Evolutionary conservation across 495 filamentous ascomycete genomes (phyloP).

Genomic region (Pyrenula massariospora): DNA sequence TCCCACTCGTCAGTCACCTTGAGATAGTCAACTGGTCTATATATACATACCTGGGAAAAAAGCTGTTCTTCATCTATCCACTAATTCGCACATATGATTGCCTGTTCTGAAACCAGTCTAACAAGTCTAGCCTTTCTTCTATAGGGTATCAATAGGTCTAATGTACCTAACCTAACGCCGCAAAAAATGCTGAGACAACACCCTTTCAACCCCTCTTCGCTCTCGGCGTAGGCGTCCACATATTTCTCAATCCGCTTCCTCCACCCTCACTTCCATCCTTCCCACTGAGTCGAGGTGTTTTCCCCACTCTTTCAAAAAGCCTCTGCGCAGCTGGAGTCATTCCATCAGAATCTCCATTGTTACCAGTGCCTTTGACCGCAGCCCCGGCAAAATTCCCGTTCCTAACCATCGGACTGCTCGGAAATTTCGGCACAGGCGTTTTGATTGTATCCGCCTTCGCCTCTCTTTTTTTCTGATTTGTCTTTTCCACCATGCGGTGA

Average conservation of each 20-base stretch:
- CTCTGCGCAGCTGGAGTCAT: constrained; percentile 67
- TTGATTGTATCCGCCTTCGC: constrained; percentile 30
- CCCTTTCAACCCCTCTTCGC: constrained; percentile 17
- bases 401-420: constrained; percentile 56
- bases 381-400: constrained; percentile 41
- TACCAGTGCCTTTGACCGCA: constrained; percentile 3
- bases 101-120: no score
- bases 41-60: no score
- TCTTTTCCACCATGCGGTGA: constrained; percentile 81
- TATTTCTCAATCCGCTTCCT: constrained; percentile 29
- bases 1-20: no score
- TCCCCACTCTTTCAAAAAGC: constrained; percentile 58
- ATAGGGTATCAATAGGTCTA: not conserved
- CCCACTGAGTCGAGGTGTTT: constrained; percentile 21
- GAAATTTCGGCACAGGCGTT: constrained; percentile 58
- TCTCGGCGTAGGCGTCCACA: constrained; percentile 46
- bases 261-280: constrained; percentile 29
- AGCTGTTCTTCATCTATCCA: no score
- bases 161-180: not conserved
- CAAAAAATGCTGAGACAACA: not conserved
- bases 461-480: constrained; percentile 60
- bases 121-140: no score
- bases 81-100: no score
- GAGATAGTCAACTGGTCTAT: no score
- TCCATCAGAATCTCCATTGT: constrained; percentile 12